Evolutionary conservation across 345 rosid species (phyloP), one percentile per base, ranked within the genome.

Genomic region (Rhizophora mangle): DNA sequence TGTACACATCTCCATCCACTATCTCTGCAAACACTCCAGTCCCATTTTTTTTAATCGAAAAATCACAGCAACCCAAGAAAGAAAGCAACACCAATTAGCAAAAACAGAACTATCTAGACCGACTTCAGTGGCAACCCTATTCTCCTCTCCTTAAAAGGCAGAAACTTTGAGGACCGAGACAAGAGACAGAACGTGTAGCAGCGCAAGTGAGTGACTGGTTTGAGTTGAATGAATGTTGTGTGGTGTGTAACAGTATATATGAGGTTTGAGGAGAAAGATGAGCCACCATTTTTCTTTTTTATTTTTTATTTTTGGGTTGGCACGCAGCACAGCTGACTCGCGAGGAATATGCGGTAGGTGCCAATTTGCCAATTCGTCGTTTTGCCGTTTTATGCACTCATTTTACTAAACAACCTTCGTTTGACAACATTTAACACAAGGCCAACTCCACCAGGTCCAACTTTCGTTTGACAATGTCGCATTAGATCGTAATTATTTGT

Each of bases 1-100:
- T 91, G 83, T 78, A 91, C 34, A 80, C 88, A 34, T 88, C 97
- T 62, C 84, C 96, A 5, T 91, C 95, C 29, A 91, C 19, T 18
- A 88, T 87, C 65, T 91, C 96, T 56, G 80, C 59, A 73, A 94
- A 94, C 57, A 76, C 76, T 73, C 92, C 97, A 61, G 65, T 87
- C 31, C 97, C 98, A 0, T 67, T 53, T 26, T 62, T 30, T 57
- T 21, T 43, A 10, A 13, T 43, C 5, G 0, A 43, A 13, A 43
- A 13, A 43, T 43, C 49, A 43, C 49, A 43, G 3, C 47, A 2
- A 13, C 13, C 60, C 60, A 10, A 56, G 60, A 56, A 10, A 56
- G 60, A 24, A 43, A 43, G 26, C 6, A 24, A 56, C 60, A 24
- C 26, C 30, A 55, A 39, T 32, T 9, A 31, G n/a, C 57, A 22